These are phyloP conservation scores for Coniochaeta prunicola DNA, from an alignment of 2,329 filamentous ascomycete genomes.

Conservation along the genomic window DNA sequence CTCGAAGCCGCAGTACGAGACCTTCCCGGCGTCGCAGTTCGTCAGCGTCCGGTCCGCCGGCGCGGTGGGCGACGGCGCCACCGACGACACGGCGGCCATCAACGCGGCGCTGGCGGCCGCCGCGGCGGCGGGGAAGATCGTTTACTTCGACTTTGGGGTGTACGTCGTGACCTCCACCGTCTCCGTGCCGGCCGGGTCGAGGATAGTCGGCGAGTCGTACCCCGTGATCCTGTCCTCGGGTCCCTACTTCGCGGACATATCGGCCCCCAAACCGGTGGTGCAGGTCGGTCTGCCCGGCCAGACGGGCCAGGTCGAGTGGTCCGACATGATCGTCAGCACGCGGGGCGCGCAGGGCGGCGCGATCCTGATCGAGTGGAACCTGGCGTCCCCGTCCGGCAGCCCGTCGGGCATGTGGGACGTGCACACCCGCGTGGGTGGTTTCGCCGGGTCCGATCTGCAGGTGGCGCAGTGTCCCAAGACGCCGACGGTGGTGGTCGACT, in stretches of 20 bases:
- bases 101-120: conserved; percentile 54
- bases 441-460: conserved; percentile 60
- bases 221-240: conserved; percentile 50
- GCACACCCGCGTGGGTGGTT: conserved; percentile 66
- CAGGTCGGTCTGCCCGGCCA: conserved; percentile 57
- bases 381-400: conserved; percentile 37
- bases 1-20: conserved; percentile 70
- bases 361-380: conserved; percentile 64
- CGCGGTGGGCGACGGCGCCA: conserved; percentile 64
- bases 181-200: conserved; percentile 37
- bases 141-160: conserved; percentile 54
- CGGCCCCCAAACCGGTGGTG: conserved; percentile 53
- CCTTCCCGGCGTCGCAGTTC: conserved; percentile 50
- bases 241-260: conserved; percentile 44
- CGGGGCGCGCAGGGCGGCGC: conserved; percentile 59
- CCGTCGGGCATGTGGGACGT: conserved; percentile 61
- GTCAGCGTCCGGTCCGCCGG: conserved; percentile 61
- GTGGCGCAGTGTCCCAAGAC: conserved; percentile 57
- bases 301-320: conserved; percentile 58
- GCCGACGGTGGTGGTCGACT: conserved; percentile 17
- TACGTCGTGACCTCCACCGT: conserved; percentile 53
- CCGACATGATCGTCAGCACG: conserved; percentile 62
- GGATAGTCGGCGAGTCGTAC: conserved; percentile 54
- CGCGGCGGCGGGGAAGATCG: conserved; percentile 44
- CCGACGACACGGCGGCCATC: conserved; percentile 68